phyloP scores from a whole-genome alignment of 208 protist genomes.

The Leptomonas seymouri region DNA sequence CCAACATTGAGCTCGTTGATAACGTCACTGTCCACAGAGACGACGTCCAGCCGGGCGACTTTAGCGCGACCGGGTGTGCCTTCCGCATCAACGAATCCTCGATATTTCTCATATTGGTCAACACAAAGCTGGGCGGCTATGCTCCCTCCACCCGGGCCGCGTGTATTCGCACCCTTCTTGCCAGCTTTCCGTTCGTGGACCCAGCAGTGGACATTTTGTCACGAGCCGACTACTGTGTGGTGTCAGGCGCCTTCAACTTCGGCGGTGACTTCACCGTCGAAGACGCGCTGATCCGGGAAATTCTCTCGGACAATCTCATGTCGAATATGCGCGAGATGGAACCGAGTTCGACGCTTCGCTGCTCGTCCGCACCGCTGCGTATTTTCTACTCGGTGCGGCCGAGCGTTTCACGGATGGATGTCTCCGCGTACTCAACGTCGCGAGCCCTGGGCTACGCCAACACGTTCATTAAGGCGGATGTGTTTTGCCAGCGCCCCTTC shows the following conservation, averaged over 20 bases:
- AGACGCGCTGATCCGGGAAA: constrained; percentile 62
- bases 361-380: constrained; percentile 43
- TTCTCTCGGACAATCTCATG: constrained; percentile 60
- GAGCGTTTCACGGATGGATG: constrained; percentile 55
- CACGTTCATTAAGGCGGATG: constrained; percentile 56
- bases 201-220: constrained; percentile 48
- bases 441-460: constrained; percentile 53
- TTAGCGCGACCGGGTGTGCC: constrained; percentile 54
- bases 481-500: constrained; percentile 70
- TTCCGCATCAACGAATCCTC: constrained; percentile 67
- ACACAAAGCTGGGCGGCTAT: constrained; percentile 38
- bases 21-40: constrained; percentile 31
- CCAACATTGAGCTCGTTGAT: constrained; percentile 64
- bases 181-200: constrained; percentile 61
- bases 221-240: constrained; percentile 81
- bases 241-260: constrained; percentile 68
- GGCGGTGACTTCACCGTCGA: constrained; percentile 48
- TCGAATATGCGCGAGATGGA: constrained; percentile 65
- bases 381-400: constrained; percentile 57
- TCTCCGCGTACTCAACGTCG: constrained; percentile 67
- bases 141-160: constrained; percentile 33
- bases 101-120: constrained; percentile 56
- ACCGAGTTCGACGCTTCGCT: constrained; percentile 43
- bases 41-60: constrained; percentile 44
- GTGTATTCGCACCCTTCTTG: constrained; percentile 55